Evolutionary conservation across 306 rosid genomes (phyloP).

Genomic region (Rosa chinensis): DNA sequence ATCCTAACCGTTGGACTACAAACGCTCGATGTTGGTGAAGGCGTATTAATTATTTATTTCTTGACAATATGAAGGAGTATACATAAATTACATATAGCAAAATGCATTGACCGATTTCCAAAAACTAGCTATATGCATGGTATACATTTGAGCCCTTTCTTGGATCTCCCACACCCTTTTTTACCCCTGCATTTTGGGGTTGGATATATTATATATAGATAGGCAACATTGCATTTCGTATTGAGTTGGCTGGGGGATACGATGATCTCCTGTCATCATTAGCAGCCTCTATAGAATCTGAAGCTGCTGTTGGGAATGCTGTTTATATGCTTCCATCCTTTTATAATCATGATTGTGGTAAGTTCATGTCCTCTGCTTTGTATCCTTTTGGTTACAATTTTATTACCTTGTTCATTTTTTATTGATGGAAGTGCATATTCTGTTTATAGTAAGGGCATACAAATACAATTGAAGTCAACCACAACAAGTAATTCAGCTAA

Average conservation of each 20-base stretch:
- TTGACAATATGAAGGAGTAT: too few species aligned
- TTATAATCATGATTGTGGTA: constrained; percentile 94
- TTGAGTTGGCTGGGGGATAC: constrained; percentile 67
- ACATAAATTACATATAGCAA: too few species aligned
- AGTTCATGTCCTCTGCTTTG: constrained; percentile 27
- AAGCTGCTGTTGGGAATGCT: constrained; percentile 82
- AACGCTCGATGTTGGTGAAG: too few species aligned
- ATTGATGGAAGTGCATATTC: neutral
- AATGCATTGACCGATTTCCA: too few species aligned
- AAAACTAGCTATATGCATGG: too few species aligned
- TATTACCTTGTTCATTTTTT: neutral
- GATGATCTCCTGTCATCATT: constrained; percentile 77
- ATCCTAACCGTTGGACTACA: too few species aligned
- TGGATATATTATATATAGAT: too few species aligned
- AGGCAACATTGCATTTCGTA: constrained; percentile 84
- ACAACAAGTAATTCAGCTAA: neutral
- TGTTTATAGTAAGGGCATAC: neutral
- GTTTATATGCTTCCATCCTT: constrained; percentile 87
- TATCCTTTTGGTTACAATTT: neutral
- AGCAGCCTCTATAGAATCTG: constrained; percentile 74
- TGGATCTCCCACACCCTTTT: too few species aligned
- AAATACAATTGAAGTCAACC: neutral
- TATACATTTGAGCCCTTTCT: too few species aligned
- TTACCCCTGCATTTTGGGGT: too few species aligned
- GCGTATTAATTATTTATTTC: too few species aligned